Evolutionary conservation across 306 rosid species (phyloP), one percentile per base, ranked within the genome.

Genomic region (Fragaria nilgerrensis): DNA sequence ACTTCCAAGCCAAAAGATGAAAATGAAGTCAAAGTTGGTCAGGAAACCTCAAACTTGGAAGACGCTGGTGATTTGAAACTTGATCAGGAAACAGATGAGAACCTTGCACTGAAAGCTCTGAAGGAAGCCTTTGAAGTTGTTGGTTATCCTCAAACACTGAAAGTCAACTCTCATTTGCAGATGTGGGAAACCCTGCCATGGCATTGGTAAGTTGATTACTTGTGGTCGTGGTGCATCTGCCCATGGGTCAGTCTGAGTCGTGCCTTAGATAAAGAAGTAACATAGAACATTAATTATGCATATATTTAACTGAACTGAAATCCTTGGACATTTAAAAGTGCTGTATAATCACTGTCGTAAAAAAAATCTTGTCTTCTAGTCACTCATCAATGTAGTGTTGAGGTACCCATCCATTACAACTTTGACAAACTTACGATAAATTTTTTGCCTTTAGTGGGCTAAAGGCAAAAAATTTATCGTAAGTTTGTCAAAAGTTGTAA

Each of bases 151-250:
- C 80, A 77, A 70, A 85, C 82, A 72, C 82, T 78, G 98, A 88
- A 63, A 81, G 85, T 72, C 88, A 90, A 25, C 86, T 84, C 75
- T 93, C 98, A 32, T 91, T 93, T 84, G 84, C 90, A 56, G 96
- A 88, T 86, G 94, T 88, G 72, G 98, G 97, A 68, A 93, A 93
- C 84, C 97, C 97, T 75, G 97, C 79, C 75, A 87, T 93, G 94
- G 90, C 98, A 84, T 76, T 93, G 96, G 98, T 93, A 89, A 88
- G 96, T 78, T 73, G 67, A 86, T 77, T 78, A 68, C 77, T 65
- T 52, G 32, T 8, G 55, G 68, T 49, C 69, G 52, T 68, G 64
- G 72, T 53, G 49, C 75, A 75, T 75, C 50, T 12, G 44, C 29
- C 13, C 66, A 55, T 53, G 27, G 27, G 8, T 59, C 7, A 22